A percentile compares a stretch with the other conserved stretches of the same genome.
Evolutionary conservation across 1,139 yeast species (phyloP).

Genomic region (Kodamaea derodonti): DNA sequence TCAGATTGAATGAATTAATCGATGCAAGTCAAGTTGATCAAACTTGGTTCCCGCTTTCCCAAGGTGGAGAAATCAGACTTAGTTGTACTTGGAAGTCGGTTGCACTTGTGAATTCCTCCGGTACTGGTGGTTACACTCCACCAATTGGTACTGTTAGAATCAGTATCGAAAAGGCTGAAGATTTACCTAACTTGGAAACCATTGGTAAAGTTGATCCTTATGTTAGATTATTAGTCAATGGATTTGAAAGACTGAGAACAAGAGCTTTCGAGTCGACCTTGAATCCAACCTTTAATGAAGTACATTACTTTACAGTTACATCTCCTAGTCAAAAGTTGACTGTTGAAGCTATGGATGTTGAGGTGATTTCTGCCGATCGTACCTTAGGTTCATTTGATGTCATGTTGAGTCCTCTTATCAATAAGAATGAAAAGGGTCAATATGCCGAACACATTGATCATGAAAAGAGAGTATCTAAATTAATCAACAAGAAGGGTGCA

Average conservation of each 20-base stretch:
- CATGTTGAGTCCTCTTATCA: conserved; percentile 61
- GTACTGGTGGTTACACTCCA: conserved; percentile 77
- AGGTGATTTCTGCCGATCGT: conserved; percentile 71
- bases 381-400: conserved; percentile 80
- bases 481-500: conserved; percentile 71
- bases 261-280: conserved; percentile 62
- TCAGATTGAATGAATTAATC: conserved; percentile 65
- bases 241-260: conserved; percentile 75
- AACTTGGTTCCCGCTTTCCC: conserved; percentile 65
- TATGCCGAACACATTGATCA: conserved; percentile 59
- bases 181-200: conserved; percentile 77
- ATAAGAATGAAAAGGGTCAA: conserved; percentile 62
- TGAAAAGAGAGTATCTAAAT: conserved; percentile 54
- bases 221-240: conserved; percentile 73
- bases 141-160: conserved; percentile 91
- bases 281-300: conserved; percentile 84
- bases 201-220: conserved; percentile 94
- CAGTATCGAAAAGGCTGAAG: conserved; percentile 64
- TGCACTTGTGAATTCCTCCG: conserved; percentile 58
- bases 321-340: conserved; percentile 78
- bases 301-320: conserved; percentile 74
- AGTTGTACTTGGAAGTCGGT: conserved; percentile 85
- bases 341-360: conserved; percentile 90
- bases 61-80: conserved; percentile 72
- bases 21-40: conserved; percentile 77